Evolutionary conservation across 805 yeast species (phyloP).

Genomic region (Cyberlindnera veronae): DNA sequence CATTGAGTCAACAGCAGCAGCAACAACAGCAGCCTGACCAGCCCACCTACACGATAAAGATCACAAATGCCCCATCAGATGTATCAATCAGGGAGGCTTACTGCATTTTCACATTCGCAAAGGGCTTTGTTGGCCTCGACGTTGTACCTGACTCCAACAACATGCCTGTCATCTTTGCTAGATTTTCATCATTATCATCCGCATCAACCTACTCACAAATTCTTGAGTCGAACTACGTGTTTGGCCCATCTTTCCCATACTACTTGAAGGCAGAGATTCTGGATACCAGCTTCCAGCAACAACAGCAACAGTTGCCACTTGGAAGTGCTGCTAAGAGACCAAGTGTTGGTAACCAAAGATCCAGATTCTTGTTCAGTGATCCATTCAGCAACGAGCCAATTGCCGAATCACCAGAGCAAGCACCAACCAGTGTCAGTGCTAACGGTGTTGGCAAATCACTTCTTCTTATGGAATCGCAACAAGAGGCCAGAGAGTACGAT

Average conservation of each 20-base stretch:
- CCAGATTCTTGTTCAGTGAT: slow-evolving; percentile 69
- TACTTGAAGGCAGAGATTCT: slow-evolving; percentile 40
- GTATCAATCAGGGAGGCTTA: slow-evolving; percentile 63
- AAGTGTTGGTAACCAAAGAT: slow-evolving; percentile 53
- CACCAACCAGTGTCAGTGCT: slow-evolving; percentile 19
- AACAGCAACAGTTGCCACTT: slow-evolving; percentile 16
- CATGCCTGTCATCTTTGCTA: slow-evolving; percentile 40
- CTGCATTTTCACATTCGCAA: slow-evolving; percentile 65
- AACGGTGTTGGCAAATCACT: slow-evolving; percentile 40
- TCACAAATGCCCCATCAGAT: slow-evolving; percentile 62
- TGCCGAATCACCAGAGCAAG: slow-evolving; percentile 18
- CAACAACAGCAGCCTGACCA: slow-evolving; percentile 5
- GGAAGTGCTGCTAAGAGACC: slow-evolving; percentile 44
- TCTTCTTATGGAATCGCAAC: slow-evolving; percentile 37
- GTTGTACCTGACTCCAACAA: slow-evolving; percentile 34
- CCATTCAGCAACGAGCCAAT: slow-evolving; percentile 43
- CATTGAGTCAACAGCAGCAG: neutral
- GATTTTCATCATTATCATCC: slow-evolving; percentile 40
- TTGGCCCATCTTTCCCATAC: slow-evolving; percentile 46
- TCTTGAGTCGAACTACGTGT: slow-evolving; percentile 40
- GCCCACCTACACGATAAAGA: slow-evolving; percentile 31
- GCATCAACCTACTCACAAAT: slow-evolving; percentile 42
- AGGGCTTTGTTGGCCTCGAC: slow-evolving; percentile 54
- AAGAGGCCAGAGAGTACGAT: slow-evolving; percentile 38
- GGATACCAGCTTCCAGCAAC: slow-evolving; percentile 25